These are phyloP conservation scores for Penicillium steckii DNA, from an alignment of 495 filamentous ascomycete genomes.

Conservation along the genomic window DNA sequence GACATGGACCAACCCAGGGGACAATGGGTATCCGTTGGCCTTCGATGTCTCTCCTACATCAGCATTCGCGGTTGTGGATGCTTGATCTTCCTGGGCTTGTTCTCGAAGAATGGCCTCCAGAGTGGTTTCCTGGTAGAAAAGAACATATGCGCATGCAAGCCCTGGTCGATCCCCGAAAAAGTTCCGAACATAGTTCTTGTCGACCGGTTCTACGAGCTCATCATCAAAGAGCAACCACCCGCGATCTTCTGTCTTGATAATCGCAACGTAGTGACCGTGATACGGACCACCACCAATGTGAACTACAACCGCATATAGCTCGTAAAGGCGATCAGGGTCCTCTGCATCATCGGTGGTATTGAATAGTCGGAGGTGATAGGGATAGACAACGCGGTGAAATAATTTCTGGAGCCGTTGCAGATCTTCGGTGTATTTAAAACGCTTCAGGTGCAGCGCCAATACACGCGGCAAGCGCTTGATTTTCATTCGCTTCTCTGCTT, in stretches of 20 bases:
- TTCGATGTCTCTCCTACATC: slow-evolving; percentile 55
- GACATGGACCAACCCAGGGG: slow-evolving; percentile 35
- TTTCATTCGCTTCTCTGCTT: slow-evolving; percentile 99
- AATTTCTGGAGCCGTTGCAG: slow-evolving; percentile 90
- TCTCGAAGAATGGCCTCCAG: slow-evolving; percentile 82
- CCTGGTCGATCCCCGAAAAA: slow-evolving; percentile 95
- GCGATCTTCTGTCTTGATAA: slow-evolving; percentile 95
- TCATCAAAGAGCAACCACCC: slow-evolving; percentile 98
- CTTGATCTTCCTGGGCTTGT: slow-evolving; percentile 75
- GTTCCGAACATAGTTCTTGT: slow-evolving; percentile 94
- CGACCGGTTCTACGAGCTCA: slow-evolving; percentile 96
- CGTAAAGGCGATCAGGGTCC: slow-evolving; percentile 91
- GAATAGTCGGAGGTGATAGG: slow-evolving; percentile 93
- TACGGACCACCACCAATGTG: slow-evolving; percentile 98
- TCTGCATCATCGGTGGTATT: slow-evolving; percentile 98
- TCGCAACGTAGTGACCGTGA: slow-evolving; percentile 95
- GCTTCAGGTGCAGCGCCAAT: slow-evolving; percentile 86
- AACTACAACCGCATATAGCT: slow-evolving; percentile 97
- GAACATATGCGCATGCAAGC: slow-evolving; percentile 90
- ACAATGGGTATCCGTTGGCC: slow-evolving; percentile 36
- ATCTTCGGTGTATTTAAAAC: slow-evolving; percentile 98
- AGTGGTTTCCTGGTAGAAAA: slow-evolving; percentile 98
- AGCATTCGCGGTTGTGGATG: slow-evolving; percentile 45
- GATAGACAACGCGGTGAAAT: slow-evolving; percentile 95
- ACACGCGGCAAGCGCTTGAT: slow-evolving; percentile 93